phyloP scores from a whole-genome alignment of 2,329 filamentous ascomycete genomes.

The Colletotrichum sojae region DNA sequence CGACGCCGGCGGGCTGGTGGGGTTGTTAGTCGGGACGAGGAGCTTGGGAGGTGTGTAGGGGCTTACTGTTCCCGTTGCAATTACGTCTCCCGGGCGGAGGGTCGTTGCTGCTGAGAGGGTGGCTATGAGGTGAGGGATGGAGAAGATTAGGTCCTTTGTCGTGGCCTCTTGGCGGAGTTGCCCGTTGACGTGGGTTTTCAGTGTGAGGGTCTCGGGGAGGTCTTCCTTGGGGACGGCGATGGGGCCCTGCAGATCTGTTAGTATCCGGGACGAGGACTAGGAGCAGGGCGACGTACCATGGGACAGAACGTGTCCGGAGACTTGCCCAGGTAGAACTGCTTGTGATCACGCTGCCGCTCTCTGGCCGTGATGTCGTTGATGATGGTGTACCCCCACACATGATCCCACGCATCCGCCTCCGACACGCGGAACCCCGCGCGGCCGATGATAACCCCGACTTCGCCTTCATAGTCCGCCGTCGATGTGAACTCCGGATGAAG shows the following conservation, averaged over 20 bases:
- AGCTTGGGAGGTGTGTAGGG: neutral
- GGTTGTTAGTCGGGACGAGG: slow-evolving; percentile 12
- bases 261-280: neutral
- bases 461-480: slow-evolving; percentile 69
- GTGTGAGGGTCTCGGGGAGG: slow-evolving; percentile 57
- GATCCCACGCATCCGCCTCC: slow-evolving; percentile 60
- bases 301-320: slow-evolving; percentile 69
- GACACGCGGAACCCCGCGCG: slow-evolving; percentile 60
- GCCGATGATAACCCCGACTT: slow-evolving; percentile 70
- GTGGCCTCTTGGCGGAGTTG: slow-evolving; percentile 61
- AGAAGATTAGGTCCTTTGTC: slow-evolving; percentile 62
- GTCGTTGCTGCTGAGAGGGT: slow-evolving; percentile 60
- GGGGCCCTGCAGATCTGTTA: slow-evolving; percentile 54
- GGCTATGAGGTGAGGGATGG: slow-evolving; percentile 56
- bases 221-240: slow-evolving; percentile 63
- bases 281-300: slow-evolving; percentile 53
- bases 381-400: slow-evolving; percentile 71
- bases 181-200: slow-evolving; percentile 62
- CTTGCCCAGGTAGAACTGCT: slow-evolving; percentile 73
- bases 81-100: slow-evolving; percentile 59
- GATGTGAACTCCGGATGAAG: slow-evolving; percentile 62
- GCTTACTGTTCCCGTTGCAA: slow-evolving; percentile 59
- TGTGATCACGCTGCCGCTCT: slow-evolving; percentile 67
- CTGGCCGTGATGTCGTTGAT: slow-evolving; percentile 68
- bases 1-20: slow-evolving; percentile 58